Percentiles rank a stretch among this genome's conserved stretches.
These are phyloP conservation scores for Pseudogymnoascus sp. DNA, from an alignment of 2,329 filamentous ascomycete species.

Conservation along the genomic window DNA sequence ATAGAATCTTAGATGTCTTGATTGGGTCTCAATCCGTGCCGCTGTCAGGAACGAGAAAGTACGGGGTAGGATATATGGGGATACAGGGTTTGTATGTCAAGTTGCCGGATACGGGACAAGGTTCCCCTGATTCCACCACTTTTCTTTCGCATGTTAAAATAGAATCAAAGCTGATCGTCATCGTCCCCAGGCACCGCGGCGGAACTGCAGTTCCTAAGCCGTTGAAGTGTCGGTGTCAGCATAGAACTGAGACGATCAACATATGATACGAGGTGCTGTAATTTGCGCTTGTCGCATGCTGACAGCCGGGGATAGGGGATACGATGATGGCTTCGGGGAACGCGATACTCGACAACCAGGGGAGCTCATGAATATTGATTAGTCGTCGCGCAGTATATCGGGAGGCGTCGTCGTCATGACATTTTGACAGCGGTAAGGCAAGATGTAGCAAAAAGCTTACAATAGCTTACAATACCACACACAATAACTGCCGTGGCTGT, in stretches of 20 bases:
- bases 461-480: not conserved
- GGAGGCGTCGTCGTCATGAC: not conserved
- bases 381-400: not conserved
- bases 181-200: not conserved
- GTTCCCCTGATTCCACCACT: not conserved
- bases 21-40: not conserved
- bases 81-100: not conserved
- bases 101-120: not conserved
- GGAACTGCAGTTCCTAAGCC: not conserved
- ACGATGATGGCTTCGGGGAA: not conserved
- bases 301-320: not conserved
- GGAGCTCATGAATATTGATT: not conserved
- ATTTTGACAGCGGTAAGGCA: not conserved
- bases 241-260: not conserved
- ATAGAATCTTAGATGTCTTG: not conserved
- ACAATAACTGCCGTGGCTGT: not conserved
- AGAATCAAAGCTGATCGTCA: not conserved
- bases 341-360: not conserved
- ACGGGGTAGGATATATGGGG: not conserved
- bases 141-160: not conserved
- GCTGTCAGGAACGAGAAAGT: slow-evolving; percentile 1
- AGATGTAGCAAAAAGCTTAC: not conserved
- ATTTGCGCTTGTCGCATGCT: not conserved
- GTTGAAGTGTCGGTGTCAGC: not conserved
- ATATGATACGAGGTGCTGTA: not conserved